Evolutionary conservation across 2,329 filamentous ascomycete species (phyloP).

Genomic region (Colletotrichum zoysiae): DNA sequence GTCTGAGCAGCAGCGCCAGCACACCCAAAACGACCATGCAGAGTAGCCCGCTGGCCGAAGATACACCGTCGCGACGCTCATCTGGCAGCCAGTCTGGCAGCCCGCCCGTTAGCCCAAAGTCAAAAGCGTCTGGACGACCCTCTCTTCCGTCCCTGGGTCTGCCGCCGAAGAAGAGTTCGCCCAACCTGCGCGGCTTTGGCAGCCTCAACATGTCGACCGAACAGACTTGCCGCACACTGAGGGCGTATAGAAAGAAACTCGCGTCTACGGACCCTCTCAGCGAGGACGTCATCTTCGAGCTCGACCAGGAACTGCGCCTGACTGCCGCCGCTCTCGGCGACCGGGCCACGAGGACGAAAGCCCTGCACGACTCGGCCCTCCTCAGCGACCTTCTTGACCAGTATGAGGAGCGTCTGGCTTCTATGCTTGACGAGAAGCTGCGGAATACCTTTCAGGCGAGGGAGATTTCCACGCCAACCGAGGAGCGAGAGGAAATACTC

Average conservation of each 20-base stretch:
- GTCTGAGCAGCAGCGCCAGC: conserved; percentile 52
- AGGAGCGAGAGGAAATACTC: conserved; percentile 52
- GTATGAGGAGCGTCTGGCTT: conserved; percentile 79
- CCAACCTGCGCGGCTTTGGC: conserved; percentile 64
- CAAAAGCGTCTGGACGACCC: conserved; percentile 61
- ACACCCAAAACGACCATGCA: conserved; percentile 56
- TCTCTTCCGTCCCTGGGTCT: conserved; percentile 65
- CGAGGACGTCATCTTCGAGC: conserved; percentile 69
- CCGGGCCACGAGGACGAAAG: conserved; percentile 65
- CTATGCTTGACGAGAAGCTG: conserved; percentile 79
- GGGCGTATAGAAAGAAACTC: conserved; percentile 74
- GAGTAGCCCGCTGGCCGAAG: conserved; percentile 58
- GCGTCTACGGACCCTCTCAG: conserved; percentile 67
- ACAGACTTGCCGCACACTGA: conserved; percentile 71
- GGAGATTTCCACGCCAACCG: conserved; percentile 48
- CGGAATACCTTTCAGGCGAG: conserved; percentile 57
- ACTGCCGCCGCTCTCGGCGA: conserved; percentile 72
- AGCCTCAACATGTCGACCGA: conserved; percentile 73
- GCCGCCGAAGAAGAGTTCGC: conserved; percentile 62
- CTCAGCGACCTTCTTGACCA: conserved; percentile 75
- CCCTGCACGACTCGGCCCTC: conserved; percentile 69
- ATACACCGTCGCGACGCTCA: conserved; percentile 63
- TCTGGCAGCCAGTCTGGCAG: conserved; percentile 60
- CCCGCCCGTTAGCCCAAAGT: conserved; percentile 64
- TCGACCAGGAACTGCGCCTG: conserved; percentile 74